phyloP scores from a whole-genome alignment of 163 green algal genomes.

The Botryococcus braunii region DNA sequence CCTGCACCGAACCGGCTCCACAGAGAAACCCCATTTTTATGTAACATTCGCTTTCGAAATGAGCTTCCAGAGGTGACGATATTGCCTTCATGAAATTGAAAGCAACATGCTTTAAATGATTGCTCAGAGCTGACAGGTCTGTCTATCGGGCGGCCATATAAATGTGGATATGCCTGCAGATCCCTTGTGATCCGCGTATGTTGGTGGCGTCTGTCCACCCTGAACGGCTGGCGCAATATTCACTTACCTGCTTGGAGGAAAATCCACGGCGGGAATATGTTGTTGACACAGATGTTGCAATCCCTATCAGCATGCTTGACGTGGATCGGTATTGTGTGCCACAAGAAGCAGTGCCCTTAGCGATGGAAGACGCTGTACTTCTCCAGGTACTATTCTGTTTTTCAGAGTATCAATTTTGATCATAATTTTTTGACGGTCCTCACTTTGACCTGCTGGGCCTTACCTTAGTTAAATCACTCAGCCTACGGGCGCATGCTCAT shows the following conservation, averaged over 20 bases:
- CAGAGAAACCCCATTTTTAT: conserved; percentile 65
- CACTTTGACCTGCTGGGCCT: background rate
- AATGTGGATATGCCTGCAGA: conserved; percentile 32
- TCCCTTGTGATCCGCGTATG: conserved; percentile 71
- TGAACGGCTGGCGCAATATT: conserved; percentile 43
- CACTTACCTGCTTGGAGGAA: conserved; percentile 49
- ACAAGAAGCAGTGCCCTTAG: conserved; percentile 13
- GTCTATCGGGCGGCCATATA: background rate
- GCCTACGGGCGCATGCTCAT: background rate
- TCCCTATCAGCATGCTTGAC: conserved; percentile 51
- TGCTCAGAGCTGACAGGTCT: background rate
- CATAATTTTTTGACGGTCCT: too few relatives aligned
- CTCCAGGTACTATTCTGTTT: conserved; percentile 24
- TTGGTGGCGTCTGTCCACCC: conserved; percentile 42
- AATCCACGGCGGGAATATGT: conserved; percentile 45
- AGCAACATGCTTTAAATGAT: background rate
- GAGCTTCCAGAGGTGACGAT: conserved; percentile 61
- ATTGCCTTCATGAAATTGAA: background rate
- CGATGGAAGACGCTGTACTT: conserved; percentile 42
- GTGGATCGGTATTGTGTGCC: conserved; percentile 42
- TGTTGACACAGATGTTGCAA: conserved; percentile 47
- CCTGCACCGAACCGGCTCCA: conserved; percentile 12
- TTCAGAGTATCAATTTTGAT: background rate
- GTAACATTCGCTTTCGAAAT: conserved; percentile 67
- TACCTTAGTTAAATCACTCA: background rate